Base-by-base conservation (phyloP, 1,284 basidiomycete species). In the Pseudozyma tsukubaensis region DNA sequence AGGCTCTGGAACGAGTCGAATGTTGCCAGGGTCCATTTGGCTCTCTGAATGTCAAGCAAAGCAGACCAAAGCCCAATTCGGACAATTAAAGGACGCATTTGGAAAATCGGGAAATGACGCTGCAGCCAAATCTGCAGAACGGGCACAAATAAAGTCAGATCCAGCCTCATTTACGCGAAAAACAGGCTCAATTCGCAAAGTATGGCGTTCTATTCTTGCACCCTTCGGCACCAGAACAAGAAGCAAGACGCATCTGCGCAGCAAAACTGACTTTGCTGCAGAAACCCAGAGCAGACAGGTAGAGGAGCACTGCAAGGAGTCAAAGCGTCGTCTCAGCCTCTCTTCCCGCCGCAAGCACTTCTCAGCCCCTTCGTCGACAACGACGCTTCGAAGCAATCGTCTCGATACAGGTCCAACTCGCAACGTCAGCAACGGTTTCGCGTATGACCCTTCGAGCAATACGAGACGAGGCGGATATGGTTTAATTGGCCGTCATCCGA, bases 61-160 rank as follows among this genome's bases (percentile, higher is more conserved):
- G 44, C 24, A 5, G 12, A 4, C n/a, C 7, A 45, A 40, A n/a
- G 16, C 50, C 56, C 56, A 61, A 54, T 60, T 53, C 60, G 55
- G 19, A 7, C 18, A 29, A 42, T 32, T 48, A 42, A 29, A n/a
- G 50, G 59, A 69, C 56, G 67, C 56, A 64, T 70, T 57, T n/a
- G 67, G 60, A 64, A 64, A 36, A 54, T 48, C 8, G 14, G 18
- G 36, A 49, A 42, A 12, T 19, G 48, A n/a, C 48, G 29, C 36
- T 40, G 43, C 44, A 40, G 44, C 40, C 9, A 14, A 14, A 4
- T 29, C 37, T 19, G 42, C 57, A 34, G 54, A 50, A 53, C 24
- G 13, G 12, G 9, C 56, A 21, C 52, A 36, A 42, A 5, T 21
- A 36, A 36, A 19, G 29, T 29, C 1, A 16, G 16, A 13, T 29